These are phyloP conservation scores for Penicillium sp. DNA, from an alignment of 2,329 filamentous ascomycete species.

Conservation along the genomic window DNA sequence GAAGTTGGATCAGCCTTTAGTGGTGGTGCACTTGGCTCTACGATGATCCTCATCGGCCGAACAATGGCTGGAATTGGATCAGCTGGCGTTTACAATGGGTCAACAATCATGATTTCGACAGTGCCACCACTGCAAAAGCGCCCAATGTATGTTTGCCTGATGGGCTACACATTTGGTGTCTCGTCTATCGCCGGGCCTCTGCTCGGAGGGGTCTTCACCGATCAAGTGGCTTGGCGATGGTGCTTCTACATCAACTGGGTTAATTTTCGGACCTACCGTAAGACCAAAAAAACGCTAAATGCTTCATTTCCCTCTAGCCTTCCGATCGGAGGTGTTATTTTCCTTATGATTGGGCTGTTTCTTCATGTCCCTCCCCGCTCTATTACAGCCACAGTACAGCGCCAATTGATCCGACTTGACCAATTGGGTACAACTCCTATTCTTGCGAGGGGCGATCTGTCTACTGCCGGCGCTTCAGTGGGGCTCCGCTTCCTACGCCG, in stretches of 20 bases:
- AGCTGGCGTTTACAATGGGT: slow-evolving; percentile 35
- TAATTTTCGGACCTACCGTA: background rate
- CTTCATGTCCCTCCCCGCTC: slow-evolving; percentile 39
- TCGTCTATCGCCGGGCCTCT: slow-evolving; percentile 45
- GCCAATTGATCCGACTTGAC: slow-evolving; percentile 44
- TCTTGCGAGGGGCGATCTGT: slow-evolving; percentile 25
- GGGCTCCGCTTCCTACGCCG: slow-evolving; percentile 22
- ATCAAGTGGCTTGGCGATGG: slow-evolving; percentile 40
- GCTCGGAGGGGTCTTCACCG: slow-evolving; percentile 47
- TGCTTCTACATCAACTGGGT: slow-evolving; percentile 45
- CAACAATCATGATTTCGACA: slow-evolving; percentile 26
- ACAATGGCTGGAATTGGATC: slow-evolving; percentile 38
- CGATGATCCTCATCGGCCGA: slow-evolving; percentile 36
- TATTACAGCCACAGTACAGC: slow-evolving; percentile 22
- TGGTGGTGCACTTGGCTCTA: slow-evolving; percentile 33
- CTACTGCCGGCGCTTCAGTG: slow-evolving; percentile 25
- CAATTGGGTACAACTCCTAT: slow-evolving; percentile 34
- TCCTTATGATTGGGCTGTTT: slow-evolving; percentile 50
- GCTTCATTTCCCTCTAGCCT: slow-evolving; percentile 17
- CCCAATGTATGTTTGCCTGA: slow-evolving; percentile 43
- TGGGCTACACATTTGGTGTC: slow-evolving; percentile 59
- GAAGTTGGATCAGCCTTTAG: slow-evolving; percentile 41
- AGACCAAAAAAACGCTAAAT: background rate
- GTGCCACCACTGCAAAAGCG: slow-evolving; percentile 54
- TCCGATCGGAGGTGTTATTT: slow-evolving; percentile 40